Base-by-base conservation (phyloP, 2,329 filamentous ascomycete species). In the Hypomyces perniciosus region DNA sequence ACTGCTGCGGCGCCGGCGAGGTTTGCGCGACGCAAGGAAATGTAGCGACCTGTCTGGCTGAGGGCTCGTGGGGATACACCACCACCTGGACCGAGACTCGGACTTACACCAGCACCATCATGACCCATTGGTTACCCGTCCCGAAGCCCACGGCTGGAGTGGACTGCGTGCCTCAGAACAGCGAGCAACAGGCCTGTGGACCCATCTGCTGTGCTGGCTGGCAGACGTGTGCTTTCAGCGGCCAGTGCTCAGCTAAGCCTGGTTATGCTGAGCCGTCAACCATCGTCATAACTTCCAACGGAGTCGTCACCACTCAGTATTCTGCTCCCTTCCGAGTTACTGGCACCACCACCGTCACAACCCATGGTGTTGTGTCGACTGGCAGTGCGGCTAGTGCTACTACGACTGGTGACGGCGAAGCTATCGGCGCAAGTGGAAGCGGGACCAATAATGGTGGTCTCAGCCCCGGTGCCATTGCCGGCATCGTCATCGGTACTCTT, bases 401-500 rank as follows among this genome's bases (percentile, higher is more conserved):
- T 10, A 68, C 71, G 37, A 76, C 77, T 5, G 78, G 78, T 6
- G 77, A 74, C 42, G 74, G 73, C 44, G 62, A 62, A 10, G 61
- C 64, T 60, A 72, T 68, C 27, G 67, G 65, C 7, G 64, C 60
- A 12, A 69, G 64, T 13, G 61, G 59, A 31, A 73, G 72, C 33
- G 65, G 47, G 29, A 70, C 68, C 38, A 61, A 56, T 35, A 68
- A 70, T 29, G 69, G 69, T 50, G 66, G 70, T 40, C 76, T 91
- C 48, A 87, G 83, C 60, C 79, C 76, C 40, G 87, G 86, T 47
- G 87, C 85, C 53, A 91, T 91, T 60, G 87, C 88, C 12, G 87
- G 87, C 54, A 91, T 91, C 61, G 87, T 91, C 57, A 84, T 91
- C 50, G 87, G 87, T 55, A 79, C 81, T 8, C 74, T 91, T 44